Conservation (phyloP, 169 alveolate genomes). For the Cryptosporidium sp. region DNA sequence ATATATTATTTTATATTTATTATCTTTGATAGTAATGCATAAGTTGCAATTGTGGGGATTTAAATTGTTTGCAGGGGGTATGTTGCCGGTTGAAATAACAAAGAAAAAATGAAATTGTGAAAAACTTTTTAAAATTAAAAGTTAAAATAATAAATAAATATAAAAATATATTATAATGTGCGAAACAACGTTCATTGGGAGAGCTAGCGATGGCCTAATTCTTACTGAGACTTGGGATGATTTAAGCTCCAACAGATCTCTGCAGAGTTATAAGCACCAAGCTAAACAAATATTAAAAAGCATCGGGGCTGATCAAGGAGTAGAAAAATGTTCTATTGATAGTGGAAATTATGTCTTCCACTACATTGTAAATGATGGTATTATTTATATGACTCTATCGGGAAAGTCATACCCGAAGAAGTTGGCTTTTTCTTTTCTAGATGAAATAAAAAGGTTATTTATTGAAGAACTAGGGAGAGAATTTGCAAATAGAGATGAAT, state of each 20-base stretch:
- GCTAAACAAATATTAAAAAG: conserved; percentile 79
- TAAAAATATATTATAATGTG: conserved; percentile 71
- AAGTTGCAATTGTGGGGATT: conserved; percentile 45
- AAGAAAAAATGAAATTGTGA: neutral
- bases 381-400: conserved; percentile 83
- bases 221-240: conserved; percentile 88
- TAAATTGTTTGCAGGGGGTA: conserved; percentile 1
- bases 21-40: conserved; percentile 16
- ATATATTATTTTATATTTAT: neutral
- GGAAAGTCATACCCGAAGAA: conserved; percentile 86
- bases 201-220: conserved; percentile 88
- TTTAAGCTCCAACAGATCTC: conserved; percentile 33
- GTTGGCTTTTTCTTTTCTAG: conserved; percentile 86
- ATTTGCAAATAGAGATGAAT: conserved; percentile 85
- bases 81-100: conserved; percentile 45
- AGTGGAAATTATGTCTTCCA: conserved; percentile 76
- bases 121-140: neutral
- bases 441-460: conserved; percentile 83
- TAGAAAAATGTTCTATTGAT: conserved; percentile 49
- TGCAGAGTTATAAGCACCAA: conserved; percentile 80
- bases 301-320: conserved; percentile 45
- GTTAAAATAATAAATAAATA: neutral
- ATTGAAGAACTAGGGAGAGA: conserved; percentile 84
- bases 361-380: conserved; percentile 81
- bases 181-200: conserved; percentile 83